Base-by-base conservation (phyloP, 345 rosid species). In the Aquilaria yunnanensis region DNA sequence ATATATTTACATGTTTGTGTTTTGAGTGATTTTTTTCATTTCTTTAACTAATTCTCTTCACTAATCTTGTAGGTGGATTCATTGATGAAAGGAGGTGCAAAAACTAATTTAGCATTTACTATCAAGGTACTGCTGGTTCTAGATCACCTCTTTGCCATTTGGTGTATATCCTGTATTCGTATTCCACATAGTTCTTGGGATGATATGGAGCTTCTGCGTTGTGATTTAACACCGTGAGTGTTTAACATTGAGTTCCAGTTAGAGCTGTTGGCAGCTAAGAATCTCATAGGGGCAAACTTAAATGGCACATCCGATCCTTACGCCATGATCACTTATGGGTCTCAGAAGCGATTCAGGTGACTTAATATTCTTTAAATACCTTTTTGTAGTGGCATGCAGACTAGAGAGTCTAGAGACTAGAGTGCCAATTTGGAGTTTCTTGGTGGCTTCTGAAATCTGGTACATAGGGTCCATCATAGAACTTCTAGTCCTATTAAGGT, bases 251-350 rank as follows among this genome's bases (percentile, higher is more conserved):
- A 37, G 49, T 75, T 71, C 64, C 76, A 94, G 97, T 81, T 88
- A 83, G 96, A 94, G 77, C 77, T 91, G 59, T 68, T 91, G 77
- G 99, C 96, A 46, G 97, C 99, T 76, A 91, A 91, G 84, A 94
- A 94, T 87, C 92, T 94, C 16, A 80, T 88, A 60, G 90, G 91
- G 71, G 97, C 97, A 30, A 94, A 94, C 73, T 75, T 90, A 77
- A 94, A 91, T 80, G 97, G 97, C 70, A 85, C 96, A 9, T 94
- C 97, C 62, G 99, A 94, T 81, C 97, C 96, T 75, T 94, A 94
- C 75, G 93, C 97, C 64, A 84, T 94, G 80, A 86, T 94, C 51
- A 87, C 93, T 70, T 88, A 96, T 82, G 96, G 92, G 76, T 78
- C 96, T 69, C 96, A 88, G 72, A 94, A 88, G 77, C 74, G 88